phyloP scores from a whole-genome alignment of 1,284 basidiomycete species.

The Fistulinella staudtii region DNA sequence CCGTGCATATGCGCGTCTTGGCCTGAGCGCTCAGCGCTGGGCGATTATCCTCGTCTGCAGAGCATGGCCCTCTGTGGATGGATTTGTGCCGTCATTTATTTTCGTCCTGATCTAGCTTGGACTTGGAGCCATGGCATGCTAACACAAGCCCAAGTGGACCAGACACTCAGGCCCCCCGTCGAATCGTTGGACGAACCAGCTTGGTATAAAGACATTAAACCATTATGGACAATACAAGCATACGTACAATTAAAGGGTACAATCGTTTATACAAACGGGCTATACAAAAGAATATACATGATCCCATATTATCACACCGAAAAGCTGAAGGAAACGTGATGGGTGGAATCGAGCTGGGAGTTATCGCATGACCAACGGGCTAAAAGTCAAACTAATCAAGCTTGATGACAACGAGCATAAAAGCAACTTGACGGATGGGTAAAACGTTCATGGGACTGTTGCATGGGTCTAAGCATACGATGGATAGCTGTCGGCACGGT shows the following conservation, averaged over 20 bases:
- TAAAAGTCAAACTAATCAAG: conserved; percentile 3
- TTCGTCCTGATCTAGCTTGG: too few species aligned
- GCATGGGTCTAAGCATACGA: conserved; percentile 19
- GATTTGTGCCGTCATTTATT: too few species aligned
- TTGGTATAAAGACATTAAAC: too few species aligned
- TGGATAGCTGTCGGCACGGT: conserved; percentile 15
- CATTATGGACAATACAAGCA: conserved; percentile 16
- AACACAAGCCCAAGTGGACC: too few species aligned
- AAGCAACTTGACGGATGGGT: conserved; percentile 21
- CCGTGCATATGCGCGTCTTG: too few species aligned
- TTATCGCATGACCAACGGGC: conserved; percentile 20
- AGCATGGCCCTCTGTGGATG: too few species aligned
- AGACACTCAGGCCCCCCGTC: too few species aligned
- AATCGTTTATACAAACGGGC: conserved; percentile 24
- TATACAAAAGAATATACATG: conserved; percentile 36
- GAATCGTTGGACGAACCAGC: too few species aligned
- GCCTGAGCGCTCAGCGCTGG: too few species aligned
- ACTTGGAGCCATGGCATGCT: too few species aligned
- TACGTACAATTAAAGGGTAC: conserved; percentile 24
- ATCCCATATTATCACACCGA: conserved; percentile 28
- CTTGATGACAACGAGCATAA: conserved; percentile 12
- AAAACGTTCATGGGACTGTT: conserved; percentile 1
- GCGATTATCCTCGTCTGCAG: too few species aligned
- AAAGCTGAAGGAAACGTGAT: conserved; percentile 19
- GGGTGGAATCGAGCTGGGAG: conserved; percentile 10